Conservation (phyloP, 495 filamentous ascomycete genomes). For the Hapsidospora chrysogenum region DNA sequence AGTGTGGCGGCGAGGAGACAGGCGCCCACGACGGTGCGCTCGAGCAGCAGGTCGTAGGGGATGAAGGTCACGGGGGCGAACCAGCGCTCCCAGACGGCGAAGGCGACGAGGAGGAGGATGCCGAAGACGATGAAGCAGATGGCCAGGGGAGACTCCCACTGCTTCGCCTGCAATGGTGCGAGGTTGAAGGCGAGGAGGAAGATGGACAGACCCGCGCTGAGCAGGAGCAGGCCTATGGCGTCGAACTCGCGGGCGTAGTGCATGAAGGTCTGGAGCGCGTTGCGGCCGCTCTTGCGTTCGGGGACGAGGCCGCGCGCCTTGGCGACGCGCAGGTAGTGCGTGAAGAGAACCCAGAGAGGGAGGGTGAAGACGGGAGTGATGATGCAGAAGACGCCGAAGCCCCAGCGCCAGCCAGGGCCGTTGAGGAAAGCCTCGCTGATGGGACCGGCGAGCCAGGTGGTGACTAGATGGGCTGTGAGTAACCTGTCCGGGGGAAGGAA, state of each 20-base stretch:
- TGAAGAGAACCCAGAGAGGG: conserved; percentile 35
- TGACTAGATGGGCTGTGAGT: no score
- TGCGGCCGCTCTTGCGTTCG: conserved; percentile 26
- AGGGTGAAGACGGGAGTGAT: conserved; percentile 36
- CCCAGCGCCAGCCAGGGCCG: conserved; percentile 42
- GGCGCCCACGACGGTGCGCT: conserved; percentile 51
- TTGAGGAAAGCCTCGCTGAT: conserved; percentile 26
- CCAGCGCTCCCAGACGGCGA: conserved; percentile 42
- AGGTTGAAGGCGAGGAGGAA: conserved; percentile 50
- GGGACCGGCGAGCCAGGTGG: conserved; percentile 33
- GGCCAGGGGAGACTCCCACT: conserved; percentile 34
- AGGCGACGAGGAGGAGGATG: conserved; percentile 34
- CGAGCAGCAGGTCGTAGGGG: conserved; percentile 38
- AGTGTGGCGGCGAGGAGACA: conserved; percentile 34
- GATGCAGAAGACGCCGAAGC: conserved; percentile 43
- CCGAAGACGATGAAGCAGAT: conserved; percentile 44
- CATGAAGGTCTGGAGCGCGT: conserved; percentile 24
- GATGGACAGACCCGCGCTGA: conserved; percentile 40
- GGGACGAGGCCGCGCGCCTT: conserved; percentile 31
- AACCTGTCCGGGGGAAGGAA: no score
- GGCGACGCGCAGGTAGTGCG: no score
- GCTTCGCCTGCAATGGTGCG: conserved; percentile 20
- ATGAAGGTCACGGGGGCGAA: conserved; percentile 41
- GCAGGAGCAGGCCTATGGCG: conserved; percentile 35
- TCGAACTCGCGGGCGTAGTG: conserved; percentile 48